Base-by-base conservation (phyloP, 1,284 basidiomycete species). In the Ceratorhiza oryzae-sativae region DNA sequence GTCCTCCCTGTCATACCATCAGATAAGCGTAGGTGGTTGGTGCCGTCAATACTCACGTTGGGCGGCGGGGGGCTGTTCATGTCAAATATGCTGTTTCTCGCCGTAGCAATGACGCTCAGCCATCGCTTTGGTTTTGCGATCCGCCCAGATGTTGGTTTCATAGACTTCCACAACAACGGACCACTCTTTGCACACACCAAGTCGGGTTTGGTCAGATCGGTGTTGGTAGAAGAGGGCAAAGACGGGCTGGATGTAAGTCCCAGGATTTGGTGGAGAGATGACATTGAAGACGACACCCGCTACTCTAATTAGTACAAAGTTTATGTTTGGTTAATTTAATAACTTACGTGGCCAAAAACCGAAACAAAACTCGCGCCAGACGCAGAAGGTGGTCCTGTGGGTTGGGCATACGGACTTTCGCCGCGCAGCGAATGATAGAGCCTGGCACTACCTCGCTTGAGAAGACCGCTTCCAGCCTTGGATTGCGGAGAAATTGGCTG, bases 341-440 rank as follows among this genome's bases (percentile, higher is more conserved):
- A 15, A 71, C 68, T 51, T 30, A 71, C 68, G 39, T 71, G 68
- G 1, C 68, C 68, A 27, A 71, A 27, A 1, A 25, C 68, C n/a
- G 68, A 71, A n/a, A 71, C 68, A 32, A 71, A 71, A 53, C 68
- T 71, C 25, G 56, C 68, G 23, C 68, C 68, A n/a, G 68, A 71
- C 13, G 68, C 46, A 30, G 68, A 61, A 30, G 68, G 68, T 15
- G 68, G 58, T 23, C 53, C 23, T 25, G 53, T 25, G 23, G 58
- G 41, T 71, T 71, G 68, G 9, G 56, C 58, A 61, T 71, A 71
- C n/a, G 58, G 68, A 42, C 56, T 71, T 53, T 71, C 68, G 15
- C 68, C 68, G 12, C 68, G 68, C 18, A 71, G 20, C 34, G 68
- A 71, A 25, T 71, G 56, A 12, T 71, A 71, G 4, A 71, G 23